A percentile compares a stretch with the other conserved stretches of the same genome.
Evolutionary conservation across 768 basidiomycete genomes (phyloP).

Genomic region (Sarcodon sp.): DNA sequence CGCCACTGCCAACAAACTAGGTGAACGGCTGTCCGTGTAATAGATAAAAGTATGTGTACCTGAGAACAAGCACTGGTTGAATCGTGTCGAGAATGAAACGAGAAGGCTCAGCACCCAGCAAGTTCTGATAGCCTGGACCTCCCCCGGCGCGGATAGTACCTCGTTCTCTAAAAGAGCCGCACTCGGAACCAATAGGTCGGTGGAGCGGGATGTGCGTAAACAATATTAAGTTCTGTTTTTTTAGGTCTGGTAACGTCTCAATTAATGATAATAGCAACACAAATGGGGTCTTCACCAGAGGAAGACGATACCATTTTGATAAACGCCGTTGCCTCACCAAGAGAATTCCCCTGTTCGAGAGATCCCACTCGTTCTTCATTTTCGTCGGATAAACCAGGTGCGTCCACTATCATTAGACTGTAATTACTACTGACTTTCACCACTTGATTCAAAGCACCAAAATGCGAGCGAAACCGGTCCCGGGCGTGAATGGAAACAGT

Average conservation of each 20-base stretch:
- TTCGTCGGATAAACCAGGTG: conserved; percentile 64
- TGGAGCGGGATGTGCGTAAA: conserved; percentile 87
- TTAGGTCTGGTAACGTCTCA: conserved; percentile 12
- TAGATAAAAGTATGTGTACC: conserved; percentile 27
- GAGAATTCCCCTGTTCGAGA: conserved; percentile 29
- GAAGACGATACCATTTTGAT: not conserved
- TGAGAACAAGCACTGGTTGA: conserved; percentile 61
- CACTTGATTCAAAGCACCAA: conserved; percentile 59
- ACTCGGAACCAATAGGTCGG: conserved; percentile 50
- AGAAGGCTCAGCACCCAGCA: conserved; percentile 55
- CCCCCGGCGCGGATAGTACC: conserved; percentile 61
- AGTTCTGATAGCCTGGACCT: conserved; percentile 79
- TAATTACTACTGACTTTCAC: conserved; percentile 53
- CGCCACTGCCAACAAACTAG: conserved; percentile 40
- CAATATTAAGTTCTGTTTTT: conserved; percentile 44
- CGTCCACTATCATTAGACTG: conserved; percentile 60
- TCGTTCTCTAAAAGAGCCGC: conserved; percentile 69
- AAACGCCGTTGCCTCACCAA: conserved; percentile 24
- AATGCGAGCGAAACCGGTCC: conserved; percentile 58
- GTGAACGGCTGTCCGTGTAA: not conserved
- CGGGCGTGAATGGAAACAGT: conserved; percentile 13
- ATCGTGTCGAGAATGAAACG: conserved; percentile 52
- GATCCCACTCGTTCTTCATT: conserved; percentile 22
- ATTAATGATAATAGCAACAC: not conserved
- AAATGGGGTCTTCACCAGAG: not conserved